Conservation (phyloP, 1,139 yeast species). For the Candida glucosophila region DNA sequence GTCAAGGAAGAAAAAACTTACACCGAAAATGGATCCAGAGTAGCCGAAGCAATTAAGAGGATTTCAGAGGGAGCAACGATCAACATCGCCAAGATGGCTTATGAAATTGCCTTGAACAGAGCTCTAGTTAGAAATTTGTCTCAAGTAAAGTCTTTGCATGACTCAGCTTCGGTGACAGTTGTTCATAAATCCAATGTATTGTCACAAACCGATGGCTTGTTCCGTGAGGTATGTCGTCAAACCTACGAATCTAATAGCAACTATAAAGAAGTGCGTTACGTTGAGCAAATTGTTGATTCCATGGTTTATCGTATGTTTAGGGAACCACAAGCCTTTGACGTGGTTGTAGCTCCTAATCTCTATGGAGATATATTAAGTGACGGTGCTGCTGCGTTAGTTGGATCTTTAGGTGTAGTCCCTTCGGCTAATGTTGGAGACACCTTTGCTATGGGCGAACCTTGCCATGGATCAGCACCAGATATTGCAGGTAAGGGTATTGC, state of each 20-base stretch:
- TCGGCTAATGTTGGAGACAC: slow-evolving; percentile 95
- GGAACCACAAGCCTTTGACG: slow-evolving; percentile 95
- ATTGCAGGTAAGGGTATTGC: slow-evolving; percentile 92
- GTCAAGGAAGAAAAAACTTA: slow-evolving; percentile 83
- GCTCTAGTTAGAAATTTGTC: slow-evolving; percentile 67
- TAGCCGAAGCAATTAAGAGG: slow-evolving; percentile 97
- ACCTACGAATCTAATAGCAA: slow-evolving; percentile 63
- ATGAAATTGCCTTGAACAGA: slow-evolving; percentile 87
- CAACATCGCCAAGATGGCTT: slow-evolving; percentile 83
- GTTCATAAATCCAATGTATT: slow-evolving; percentile 95
- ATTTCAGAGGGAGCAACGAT: slow-evolving; percentile 82
- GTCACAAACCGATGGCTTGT: slow-evolving; percentile 87
- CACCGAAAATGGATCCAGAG: slow-evolving; percentile 64
- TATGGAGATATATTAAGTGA: slow-evolving; percentile 96
- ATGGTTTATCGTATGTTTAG: slow-evolving; percentile 99
- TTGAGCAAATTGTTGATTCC: slow-evolving; percentile 96
- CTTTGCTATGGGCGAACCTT: slow-evolving; percentile 97
- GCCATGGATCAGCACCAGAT: slow-evolving; percentile 99
- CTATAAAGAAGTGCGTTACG: slow-evolving; percentile 53
- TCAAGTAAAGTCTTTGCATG: slow-evolving; percentile 35
- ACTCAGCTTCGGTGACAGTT: slow-evolving; percentile 69
- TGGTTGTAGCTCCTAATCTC: slow-evolving; percentile 95
- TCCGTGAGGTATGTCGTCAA: slow-evolving; percentile 82
- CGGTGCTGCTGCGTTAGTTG: slow-evolving; percentile 98
- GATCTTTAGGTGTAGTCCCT: slow-evolving; percentile 96